Base-by-base conservation (phyloP, 345 rosid genomes). In the Lepidium didymum region DNA sequence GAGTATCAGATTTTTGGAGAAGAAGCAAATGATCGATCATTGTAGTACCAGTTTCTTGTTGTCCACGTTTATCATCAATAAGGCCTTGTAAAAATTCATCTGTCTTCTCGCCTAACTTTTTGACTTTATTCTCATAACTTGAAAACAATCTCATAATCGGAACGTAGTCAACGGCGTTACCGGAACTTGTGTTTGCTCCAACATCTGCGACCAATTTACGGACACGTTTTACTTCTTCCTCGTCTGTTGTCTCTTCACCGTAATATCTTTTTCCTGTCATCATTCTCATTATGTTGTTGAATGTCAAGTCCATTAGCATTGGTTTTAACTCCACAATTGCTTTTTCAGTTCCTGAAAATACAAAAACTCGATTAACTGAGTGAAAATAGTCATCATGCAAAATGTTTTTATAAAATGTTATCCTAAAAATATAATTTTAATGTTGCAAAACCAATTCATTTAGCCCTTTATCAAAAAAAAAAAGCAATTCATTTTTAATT, bases 21-120 rank as follows among this genome's bases (percentile, higher is more conserved):
- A 75, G 12, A 59, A 85, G 88, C 56, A 85, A 62, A 65, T 83
- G 96, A 51, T 76, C 81, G 23, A 88, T 82, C 90, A 84, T 86
- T n/a, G 83, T 79, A 59, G 73, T 76, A 41, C 64, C 74, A n/a
- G 45, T 14, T 16, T 46, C 63, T 38, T 68, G 73, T 11, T 74
- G 76, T 6, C 16, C 47, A 56, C 83, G 70, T 25, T 79, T 82
- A 46, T 81, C 83, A 16, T 88, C 86, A 9, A 84, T 68, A 54
- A 84, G 67, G 35, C 74, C 63, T 61, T 84, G 89, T 51, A 78
- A 38, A 12, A 78, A 70, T 15, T 49, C 13, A 54, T 78, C 78
- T 16, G 62, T 74, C 6, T 56, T 16, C 2, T 59, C 9, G 1
- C 75, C 78, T 38, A 78, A 43, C 4, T 69, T 29, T 44, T 59